phyloP scores from a whole-genome alignment of 2,329 filamentous ascomycete genomes.

The Hypomyces rosellus region DNA sequence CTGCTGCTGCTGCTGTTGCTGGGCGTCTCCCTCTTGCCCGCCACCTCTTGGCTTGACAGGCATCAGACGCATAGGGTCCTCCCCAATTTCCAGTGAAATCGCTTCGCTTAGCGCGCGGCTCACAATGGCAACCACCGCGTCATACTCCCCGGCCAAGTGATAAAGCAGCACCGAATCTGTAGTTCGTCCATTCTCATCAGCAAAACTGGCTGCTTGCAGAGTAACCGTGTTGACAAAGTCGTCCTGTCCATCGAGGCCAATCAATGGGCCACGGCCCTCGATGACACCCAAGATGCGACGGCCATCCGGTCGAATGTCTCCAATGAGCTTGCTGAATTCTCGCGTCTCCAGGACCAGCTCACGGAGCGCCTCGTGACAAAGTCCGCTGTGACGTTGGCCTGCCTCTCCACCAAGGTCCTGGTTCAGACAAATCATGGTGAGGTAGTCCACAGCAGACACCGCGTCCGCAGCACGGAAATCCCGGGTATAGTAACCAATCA shows the following conservation, averaged over 20 bases:
- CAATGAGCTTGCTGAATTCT: conserved; percentile 89
- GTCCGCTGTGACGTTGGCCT: conserved; percentile 67
- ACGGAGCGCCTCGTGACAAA: conserved; percentile 88
- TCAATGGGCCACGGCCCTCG: conserved; percentile 75
- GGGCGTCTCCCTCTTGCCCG: conserved; percentile 31
- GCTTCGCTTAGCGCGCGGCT: conserved; percentile 87
- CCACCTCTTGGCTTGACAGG: conserved; percentile 67
- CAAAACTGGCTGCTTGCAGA: conserved; percentile 81
- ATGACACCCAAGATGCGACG: conserved; percentile 80
- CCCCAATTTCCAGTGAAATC: conserved; percentile 77
- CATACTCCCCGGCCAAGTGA: conserved; percentile 90
- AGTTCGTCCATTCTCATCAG: conserved; percentile 87
- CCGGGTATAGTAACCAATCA: conserved; percentile 90
- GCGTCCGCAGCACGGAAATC: conserved; percentile 91
- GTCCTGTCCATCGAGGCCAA: conserved; percentile 70
- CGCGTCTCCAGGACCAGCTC: conserved; percentile 95
- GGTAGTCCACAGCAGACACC: conserved; percentile 86
- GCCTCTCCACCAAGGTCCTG: conserved; percentile 69
- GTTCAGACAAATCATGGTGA: conserved; percentile 87
- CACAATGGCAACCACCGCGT: conserved; percentile 85
- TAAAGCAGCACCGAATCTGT: conserved; percentile 93
- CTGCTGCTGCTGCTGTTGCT: conserved; percentile 24
- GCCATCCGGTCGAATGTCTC: conserved; percentile 83
- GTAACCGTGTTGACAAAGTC: conserved; percentile 92
- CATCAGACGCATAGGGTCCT: conserved; percentile 70